phyloP scores from a whole-genome alignment of 2,329 filamentous ascomycete species.

The Alternaria brassicicola region DNA sequence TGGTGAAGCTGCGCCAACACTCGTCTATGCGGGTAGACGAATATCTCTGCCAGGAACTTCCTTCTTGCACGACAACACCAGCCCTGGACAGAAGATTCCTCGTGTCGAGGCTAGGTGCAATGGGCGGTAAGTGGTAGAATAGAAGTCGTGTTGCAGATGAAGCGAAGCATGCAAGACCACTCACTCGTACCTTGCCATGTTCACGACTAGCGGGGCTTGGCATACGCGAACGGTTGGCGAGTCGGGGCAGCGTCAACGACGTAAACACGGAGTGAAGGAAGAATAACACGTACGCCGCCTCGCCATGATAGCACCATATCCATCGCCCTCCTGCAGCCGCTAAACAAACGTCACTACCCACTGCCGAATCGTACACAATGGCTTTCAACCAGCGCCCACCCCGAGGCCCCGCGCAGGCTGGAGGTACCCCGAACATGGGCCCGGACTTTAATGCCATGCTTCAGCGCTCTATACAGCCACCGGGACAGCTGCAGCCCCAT shows the following conservation, averaged over 20 bases:
- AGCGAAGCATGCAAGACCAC: not conserved
- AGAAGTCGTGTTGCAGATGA: not conserved
- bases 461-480: conserved; percentile 44
- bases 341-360: conserved; percentile 16
- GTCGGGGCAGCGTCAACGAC: conserved; percentile 20
- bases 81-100: not conserved
- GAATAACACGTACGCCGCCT: conserved; percentile 23
- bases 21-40: not conserved
- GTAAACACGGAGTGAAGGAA: conserved; percentile 24
- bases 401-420: conserved; percentile 39
- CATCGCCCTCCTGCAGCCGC: conserved; percentile 27
- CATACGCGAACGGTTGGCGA: conserved; percentile 20
- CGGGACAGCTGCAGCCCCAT: conserved; percentile 28
- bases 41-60: not conserved
- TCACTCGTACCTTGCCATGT: not conserved
- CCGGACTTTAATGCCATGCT: conserved; percentile 47
- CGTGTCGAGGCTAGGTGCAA: not conserved
- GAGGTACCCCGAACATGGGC: conserved; percentile 37
- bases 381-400: conserved; percentile 38
- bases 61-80: not conserved
- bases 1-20: not conserved
- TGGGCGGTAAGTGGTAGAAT: too few species aligned
- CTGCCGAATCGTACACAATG: conserved; percentile 23
- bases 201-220: conserved; percentile 21
- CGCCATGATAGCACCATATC: conserved; percentile 39